A percentile compares a stretch with the other conserved stretches of the same genome.
phyloP scores from a whole-genome alignment of 345 rosid species.

The Rhizophora apiculata region DNA sequence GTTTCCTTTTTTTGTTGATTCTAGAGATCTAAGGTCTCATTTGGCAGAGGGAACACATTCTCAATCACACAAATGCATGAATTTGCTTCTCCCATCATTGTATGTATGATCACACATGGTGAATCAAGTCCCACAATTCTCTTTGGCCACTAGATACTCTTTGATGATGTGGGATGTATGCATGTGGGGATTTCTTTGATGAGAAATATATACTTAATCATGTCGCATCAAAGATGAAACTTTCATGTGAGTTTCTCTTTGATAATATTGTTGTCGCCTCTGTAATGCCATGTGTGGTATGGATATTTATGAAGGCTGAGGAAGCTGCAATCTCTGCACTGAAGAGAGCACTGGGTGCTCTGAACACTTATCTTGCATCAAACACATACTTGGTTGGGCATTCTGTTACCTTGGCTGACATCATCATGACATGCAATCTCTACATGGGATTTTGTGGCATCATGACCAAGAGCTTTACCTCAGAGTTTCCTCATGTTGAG shows the following conservation, averaged over 20 bases:
- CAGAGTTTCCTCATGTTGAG: constrained; percentile 94
- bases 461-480: constrained; percentile 79
- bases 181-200: too few species aligned
- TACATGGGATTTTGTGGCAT: constrained; percentile 43
- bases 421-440: constrained; percentile 72
- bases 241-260: not conserved
- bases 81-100: too few species aligned
- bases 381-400: constrained; percentile 90
- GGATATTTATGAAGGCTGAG: constrained; percentile 53
- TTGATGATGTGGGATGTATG: too few species aligned
- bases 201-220: too few species aligned
- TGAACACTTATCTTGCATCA: constrained; percentile 67
- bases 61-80: too few species aligned
- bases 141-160: too few species aligned
- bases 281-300: not conserved
- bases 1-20: too few species aligned
- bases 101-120: too few species aligned
- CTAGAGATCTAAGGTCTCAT: too few species aligned
- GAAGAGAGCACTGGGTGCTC: constrained; percentile 78
- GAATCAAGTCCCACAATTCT: too few species aligned
- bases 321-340: constrained; percentile 63
- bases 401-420: constrained; percentile 84
- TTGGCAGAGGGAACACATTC: too few species aligned
- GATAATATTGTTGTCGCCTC: not conserved
- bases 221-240: too few species aligned